A percentile compares a stretch with the other conserved stretches of the same genome.
Conservation (phyloP, 148 eudicot genomes). For the Cornus suecica region DNA sequence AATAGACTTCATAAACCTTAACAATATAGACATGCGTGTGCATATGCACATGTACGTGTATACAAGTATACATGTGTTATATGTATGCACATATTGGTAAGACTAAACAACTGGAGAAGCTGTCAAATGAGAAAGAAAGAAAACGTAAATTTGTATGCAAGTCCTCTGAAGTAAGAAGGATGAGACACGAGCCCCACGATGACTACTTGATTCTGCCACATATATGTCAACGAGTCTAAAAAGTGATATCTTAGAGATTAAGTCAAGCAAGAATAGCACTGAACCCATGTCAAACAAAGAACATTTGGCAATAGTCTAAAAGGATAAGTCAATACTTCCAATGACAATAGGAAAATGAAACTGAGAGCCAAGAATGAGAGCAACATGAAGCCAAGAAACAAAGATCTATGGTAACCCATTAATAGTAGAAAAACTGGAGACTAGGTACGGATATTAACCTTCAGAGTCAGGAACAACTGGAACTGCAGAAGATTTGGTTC, state of each 20-base stretch:
- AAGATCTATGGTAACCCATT: not conserved
- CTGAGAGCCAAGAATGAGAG: not conserved
- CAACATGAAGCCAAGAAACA: constrained; percentile 7
- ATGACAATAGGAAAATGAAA: not conserved
- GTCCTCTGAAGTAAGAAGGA: not conserved
- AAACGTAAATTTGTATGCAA: not conserved
- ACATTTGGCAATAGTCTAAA: not conserved
- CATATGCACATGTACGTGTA: not conserved
- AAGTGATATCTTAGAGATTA: not conserved
- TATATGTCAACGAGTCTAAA: not conserved
- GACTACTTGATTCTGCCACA: not conserved
- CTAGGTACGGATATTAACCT: constrained; percentile 40
- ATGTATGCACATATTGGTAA: not conserved
- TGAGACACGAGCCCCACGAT: not conserved
- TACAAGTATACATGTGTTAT: not conserved
- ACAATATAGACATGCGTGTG: not conserved
- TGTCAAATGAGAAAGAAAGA: not conserved
- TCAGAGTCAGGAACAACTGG: constrained; percentile 88
- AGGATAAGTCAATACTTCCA: not conserved
- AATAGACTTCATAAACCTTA: not conserved
- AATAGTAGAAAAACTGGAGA: not conserved
- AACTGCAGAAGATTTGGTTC: constrained; percentile 58
- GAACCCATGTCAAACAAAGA: not conserved
- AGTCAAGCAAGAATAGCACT: not conserved
- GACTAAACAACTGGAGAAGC: not conserved